A percentile compares a stretch with the other conserved stretches of the same genome.
Evolutionary conservation across 495 filamentous ascomycete species (phyloP).

Genomic region (Choiromyces venosus): DNA sequence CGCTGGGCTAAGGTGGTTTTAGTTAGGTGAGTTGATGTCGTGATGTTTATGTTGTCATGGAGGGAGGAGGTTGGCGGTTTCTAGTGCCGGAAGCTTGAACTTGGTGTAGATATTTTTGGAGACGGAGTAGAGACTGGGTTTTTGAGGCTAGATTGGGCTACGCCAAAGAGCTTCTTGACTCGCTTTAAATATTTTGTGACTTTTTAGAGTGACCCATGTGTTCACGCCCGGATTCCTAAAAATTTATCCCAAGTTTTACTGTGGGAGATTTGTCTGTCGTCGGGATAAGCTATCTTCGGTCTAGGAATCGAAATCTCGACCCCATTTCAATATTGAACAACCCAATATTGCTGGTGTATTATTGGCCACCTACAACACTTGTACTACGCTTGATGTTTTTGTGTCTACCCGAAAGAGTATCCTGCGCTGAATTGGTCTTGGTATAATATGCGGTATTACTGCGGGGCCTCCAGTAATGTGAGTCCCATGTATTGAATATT

Average conservation of each 20-base stretch:
- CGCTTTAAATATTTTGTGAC: not conserved
- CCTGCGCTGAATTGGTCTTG: not conserved
- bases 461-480: not conserved
- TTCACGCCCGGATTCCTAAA: not conserved
- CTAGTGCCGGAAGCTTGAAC: no score
- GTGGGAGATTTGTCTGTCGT: not conserved
- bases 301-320: not conserved
- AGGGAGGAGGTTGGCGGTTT: no score
- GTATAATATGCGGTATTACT: not conserved
- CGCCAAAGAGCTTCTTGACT: not conserved
- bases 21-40: no score
- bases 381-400: not conserved
- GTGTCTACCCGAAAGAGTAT: not conserved
- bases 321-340: not conserved
- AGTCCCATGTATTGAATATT: not conserved
- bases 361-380: not conserved
- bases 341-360: not conserved
- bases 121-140: no score
- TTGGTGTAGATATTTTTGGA: no score
- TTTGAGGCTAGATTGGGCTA: no score
- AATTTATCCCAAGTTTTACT: not conserved
- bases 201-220: not conserved
- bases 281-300: no score
- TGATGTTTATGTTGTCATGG: no score
- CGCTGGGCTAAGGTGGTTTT: no score